These are phyloP conservation scores for Laetiporus sulphureus DNA, from an alignment of 1,284 basidiomycete genomes.

Conservation along the genomic window DNA sequence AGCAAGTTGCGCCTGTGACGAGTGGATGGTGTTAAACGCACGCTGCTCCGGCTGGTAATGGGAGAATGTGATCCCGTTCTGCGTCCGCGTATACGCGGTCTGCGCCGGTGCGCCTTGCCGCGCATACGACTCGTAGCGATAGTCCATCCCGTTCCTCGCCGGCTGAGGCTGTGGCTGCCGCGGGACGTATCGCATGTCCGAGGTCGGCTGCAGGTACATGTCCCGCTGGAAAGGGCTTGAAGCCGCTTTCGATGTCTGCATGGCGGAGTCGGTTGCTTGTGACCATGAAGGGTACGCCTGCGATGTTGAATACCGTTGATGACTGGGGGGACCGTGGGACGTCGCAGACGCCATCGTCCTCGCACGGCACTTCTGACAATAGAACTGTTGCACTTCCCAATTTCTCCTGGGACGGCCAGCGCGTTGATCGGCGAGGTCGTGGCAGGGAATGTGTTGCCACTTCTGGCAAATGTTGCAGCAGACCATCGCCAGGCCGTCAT, in stretches of 20 bases:
- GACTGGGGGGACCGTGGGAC: constrained; percentile 7
- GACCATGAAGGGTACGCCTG: constrained; percentile 14
- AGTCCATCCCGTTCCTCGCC: constrained; percentile 13
- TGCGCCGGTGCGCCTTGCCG: constrained; percentile 7
- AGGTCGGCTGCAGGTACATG: constrained; percentile 10
- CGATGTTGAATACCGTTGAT: constrained; percentile 6
- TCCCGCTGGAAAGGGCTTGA: constrained; percentile 6
- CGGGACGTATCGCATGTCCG: constrained; percentile 15
- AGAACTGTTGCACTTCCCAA: constrained; percentile 65
- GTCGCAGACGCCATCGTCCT: constrained; percentile 6
- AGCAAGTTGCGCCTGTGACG: constrained; percentile 5
- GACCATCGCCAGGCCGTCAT: constrained; percentile 70
- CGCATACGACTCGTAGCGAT: constrained; percentile 13
- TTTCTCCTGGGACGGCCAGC: constrained; percentile 56
- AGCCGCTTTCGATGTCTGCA: constrained; percentile 11
- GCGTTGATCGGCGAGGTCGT: constrained; percentile 55
- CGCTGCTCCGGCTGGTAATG: constrained; percentile 19
- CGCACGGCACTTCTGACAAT: constrained; percentile 43
- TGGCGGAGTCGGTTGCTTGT: constrained; percentile 5
- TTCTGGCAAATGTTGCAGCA: constrained; percentile 73
- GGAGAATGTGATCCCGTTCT: constrained; percentile 14
- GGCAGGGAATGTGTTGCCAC: constrained; percentile 82
- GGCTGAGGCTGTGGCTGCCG: constrained; percentile 11
- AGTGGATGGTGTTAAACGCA: constrained; percentile 9
- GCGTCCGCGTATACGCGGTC: constrained; percentile 13